phyloP scores from a whole-genome alignment of 78 protist species.

The Polysphondylium violaceum region DNA sequence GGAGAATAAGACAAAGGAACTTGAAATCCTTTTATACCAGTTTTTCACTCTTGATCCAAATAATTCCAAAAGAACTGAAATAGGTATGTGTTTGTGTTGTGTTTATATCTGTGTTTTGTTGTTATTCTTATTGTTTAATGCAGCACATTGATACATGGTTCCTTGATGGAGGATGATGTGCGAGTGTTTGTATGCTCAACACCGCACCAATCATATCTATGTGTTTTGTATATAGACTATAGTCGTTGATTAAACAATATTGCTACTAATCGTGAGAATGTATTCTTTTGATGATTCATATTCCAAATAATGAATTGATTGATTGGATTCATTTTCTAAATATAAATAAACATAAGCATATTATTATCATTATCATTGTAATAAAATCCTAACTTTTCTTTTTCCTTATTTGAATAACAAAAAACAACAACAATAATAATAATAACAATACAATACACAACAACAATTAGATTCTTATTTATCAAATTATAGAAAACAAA shows the following conservation, averaged over 20 bases:
- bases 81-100: conserved; percentile 12
- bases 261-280: too few species aligned
- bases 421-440: background rate
- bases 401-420: too few species aligned
- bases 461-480: background rate
- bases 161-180: background rate
- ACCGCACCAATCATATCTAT: background rate
- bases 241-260: too few species aligned
- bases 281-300: too few species aligned
- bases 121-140: background rate
- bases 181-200: too few species aligned
- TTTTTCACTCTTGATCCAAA: conserved; percentile 21
- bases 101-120: background rate
- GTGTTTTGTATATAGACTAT: background rate
- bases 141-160: background rate
- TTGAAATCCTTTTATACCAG: conserved; percentile 19
- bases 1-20: conserved; percentile 33
- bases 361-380: background rate
- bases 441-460: background rate
- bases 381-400: background rate
- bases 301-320: too few species aligned
- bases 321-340: background rate
- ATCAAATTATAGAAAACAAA: conserved; percentile 28
- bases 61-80: conserved; percentile 30
- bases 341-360: background rate